Evolutionary conservation across 116 monocot species (phyloP).

Genomic region (Iris pallida): DNA sequence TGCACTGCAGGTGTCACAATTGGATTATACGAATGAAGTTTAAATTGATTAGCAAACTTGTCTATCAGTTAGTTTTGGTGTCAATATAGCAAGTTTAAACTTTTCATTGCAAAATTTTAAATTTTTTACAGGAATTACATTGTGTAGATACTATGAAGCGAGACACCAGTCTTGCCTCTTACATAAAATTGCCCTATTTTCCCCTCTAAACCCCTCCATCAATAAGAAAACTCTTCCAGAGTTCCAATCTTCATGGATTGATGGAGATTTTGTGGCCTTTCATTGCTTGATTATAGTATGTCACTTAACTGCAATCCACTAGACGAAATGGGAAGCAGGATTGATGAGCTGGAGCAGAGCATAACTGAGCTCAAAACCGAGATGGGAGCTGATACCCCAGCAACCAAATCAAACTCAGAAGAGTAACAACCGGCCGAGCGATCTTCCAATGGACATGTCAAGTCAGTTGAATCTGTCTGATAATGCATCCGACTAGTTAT

Average conservation of each 20-base stretch:
- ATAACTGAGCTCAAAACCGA: slow-evolving; percentile 46
- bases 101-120: no score
- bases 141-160: no score
- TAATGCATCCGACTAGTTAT: background rate
- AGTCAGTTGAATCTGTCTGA: background rate
- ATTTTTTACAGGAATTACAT: no score
- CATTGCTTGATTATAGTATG: background rate
- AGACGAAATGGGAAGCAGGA: slow-evolving; percentile 44
- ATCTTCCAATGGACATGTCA: background rate
- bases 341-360: slow-evolving; percentile 46
- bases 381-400: slow-evolving; percentile 23
- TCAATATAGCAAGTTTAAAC: no score
- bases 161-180: no score
- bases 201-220: no score
- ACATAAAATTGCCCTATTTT: no score
- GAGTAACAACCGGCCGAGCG: slow-evolving; percentile 20
- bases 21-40: no score
- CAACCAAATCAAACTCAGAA: slow-evolving; percentile 17
- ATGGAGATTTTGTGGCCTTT: background rate
- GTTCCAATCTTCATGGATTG: background rate
- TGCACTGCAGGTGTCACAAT: no score
- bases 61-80: no score
- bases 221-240: no score
- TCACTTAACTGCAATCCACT: slow-evolving; percentile 30
- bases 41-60: no score